phyloP scores from a whole-genome alignment of 495 filamentous ascomycete species.

The Talaromyces borbonicus region DNA sequence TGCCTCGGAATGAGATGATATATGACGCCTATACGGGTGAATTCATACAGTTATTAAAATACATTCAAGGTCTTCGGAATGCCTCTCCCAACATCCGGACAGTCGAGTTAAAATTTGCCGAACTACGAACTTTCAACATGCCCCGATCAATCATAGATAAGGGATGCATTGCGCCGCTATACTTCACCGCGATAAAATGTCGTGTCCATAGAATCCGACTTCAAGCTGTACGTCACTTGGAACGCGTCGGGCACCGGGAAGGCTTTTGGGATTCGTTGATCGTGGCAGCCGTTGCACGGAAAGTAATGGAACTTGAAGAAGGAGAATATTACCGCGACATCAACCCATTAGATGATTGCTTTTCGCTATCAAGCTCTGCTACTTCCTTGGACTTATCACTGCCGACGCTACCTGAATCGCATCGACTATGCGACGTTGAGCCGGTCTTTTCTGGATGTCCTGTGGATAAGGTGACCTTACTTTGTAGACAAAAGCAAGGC shows the following conservation, averaged over 20 bases:
- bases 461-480: not conserved
- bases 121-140: constrained; percentile 4
- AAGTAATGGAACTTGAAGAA: constrained; percentile 32
- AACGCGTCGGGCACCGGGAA: constrained; percentile 25
- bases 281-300: constrained; percentile 17
- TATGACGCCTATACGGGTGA: constrained; percentile 23
- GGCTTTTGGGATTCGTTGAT: constrained; percentile 33
- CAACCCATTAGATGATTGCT: constrained; percentile 1
- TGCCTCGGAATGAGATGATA: constrained; percentile 16
- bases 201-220: constrained; percentile 26
- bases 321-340: constrained; percentile 12
- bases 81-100: not conserved
- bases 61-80: constrained; percentile 4
- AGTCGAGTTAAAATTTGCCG: too few relatives aligned
- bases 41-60: constrained; percentile 23
- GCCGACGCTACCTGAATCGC: constrained; percentile 1
- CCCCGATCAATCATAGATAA: constrained; percentile 23
- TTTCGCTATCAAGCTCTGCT: not conserved
- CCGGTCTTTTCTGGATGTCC: not conserved
- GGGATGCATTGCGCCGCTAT: constrained; percentile 35
- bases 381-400: constrained; percentile 1
- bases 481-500: constrained; percentile 1
- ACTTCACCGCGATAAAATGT: constrained; percentile 37
- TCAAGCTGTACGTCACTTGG: constrained; percentile 27
- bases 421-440: not conserved